These are phyloP conservation scores for Phytopythium delawarense DNA, from an alignment of 352 stramenopile species.

Conservation along the genomic window DNA sequence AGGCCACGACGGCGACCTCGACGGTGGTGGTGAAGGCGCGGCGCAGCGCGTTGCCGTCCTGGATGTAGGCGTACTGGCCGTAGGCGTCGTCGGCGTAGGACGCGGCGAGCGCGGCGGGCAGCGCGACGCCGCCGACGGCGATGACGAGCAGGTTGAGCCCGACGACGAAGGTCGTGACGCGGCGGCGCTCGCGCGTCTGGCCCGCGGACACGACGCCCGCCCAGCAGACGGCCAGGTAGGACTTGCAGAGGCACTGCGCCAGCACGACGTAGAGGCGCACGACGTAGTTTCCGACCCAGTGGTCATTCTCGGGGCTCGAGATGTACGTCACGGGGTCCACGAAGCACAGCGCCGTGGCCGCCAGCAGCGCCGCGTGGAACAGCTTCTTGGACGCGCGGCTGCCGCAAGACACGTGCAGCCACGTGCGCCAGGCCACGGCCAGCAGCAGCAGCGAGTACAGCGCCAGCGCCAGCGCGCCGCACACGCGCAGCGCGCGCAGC, in stretches of 20 bases:
- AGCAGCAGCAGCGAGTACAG: constrained; percentile 59
- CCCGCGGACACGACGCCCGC: constrained; percentile 75
- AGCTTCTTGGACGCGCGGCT: constrained; percentile 51
- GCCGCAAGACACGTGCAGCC: constrained; percentile 51
- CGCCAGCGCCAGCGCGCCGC: constrained; percentile 50
- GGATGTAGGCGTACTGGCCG: constrained; percentile 67
- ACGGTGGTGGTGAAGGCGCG: constrained; percentile 54
- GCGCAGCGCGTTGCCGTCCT: constrained; percentile 31
- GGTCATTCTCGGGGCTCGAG: constrained; percentile 48
- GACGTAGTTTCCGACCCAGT: constrained; percentile 64
- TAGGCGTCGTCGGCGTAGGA: constrained; percentile 51
- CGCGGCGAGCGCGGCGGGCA: constrained; percentile 43
- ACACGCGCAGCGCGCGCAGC: constrained; percentile 42
- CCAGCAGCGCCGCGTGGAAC: constrained; percentile 73
- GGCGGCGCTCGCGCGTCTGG: constrained; percentile 49
- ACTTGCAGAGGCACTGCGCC: constrained; percentile 76
- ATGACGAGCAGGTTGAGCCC: constrained; percentile 51
- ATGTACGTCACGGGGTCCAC: constrained; percentile 60
- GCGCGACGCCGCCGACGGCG: constrained; percentile 50
- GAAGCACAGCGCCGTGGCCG: constrained; percentile 59
- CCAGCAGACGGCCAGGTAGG: constrained; percentile 78
- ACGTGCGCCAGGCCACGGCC: constrained; percentile 60
- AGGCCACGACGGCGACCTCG: constrained; percentile 54
- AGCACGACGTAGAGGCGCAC: constrained; percentile 62
- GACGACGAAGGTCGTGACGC: constrained; percentile 48